Evolutionary conservation across 2,329 filamentous ascomycete genomes (phyloP), one percentile per base, ranked within the genome.

Genomic region (Bimuria novae-zelandiae): DNA sequence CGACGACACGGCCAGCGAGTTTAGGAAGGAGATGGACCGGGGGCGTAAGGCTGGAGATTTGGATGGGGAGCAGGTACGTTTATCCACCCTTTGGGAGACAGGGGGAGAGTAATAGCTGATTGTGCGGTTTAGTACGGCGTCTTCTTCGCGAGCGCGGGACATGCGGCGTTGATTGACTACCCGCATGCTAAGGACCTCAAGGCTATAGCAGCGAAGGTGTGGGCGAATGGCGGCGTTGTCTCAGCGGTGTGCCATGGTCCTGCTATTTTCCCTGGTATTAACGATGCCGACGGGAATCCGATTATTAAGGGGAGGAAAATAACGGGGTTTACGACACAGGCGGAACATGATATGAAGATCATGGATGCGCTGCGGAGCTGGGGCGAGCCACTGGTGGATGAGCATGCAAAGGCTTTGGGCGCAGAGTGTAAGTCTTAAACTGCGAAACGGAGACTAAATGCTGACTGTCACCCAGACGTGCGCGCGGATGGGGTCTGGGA

Each of bases 101-200:
- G n/a, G 7, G 5, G 3, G 10, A 21, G 10, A 12, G 16, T 3
- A 3, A 17, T n/a, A 25, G n/a, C 40, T 32, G 10, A 44, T 23
- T 14, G 1, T 3, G 12, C 10, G 35, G 29, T 17, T 11, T 30
- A 61, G 56, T 63, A 61, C 54, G 76, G 76, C 29, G 51, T 77
- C n/a, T 77, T 77, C 65, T 77, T 72, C 57, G 75, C 76, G 5
- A 73, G 69, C 3, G 76, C 76, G 1, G 76, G 77, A 14, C 77
- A 80, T 51, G 79, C 78, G 1, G 69, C 77, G 2, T 57, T 80
- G 42, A 75, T 80, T 46, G 78, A 80, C 59, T 80, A 79, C 56
- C 77, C 78, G 4, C 70, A 67, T 25, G 76, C 78, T 4, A 70
- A 55, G 17, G 62, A 54, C 1, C 65, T 80, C 44, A 76, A 80